Evolutionary conservation across 2,329 filamentous ascomycete genomes (phyloP), one percentile per base, ranked within the genome.

Genomic region (Magnaporthiopsis rhizophila): DNA sequence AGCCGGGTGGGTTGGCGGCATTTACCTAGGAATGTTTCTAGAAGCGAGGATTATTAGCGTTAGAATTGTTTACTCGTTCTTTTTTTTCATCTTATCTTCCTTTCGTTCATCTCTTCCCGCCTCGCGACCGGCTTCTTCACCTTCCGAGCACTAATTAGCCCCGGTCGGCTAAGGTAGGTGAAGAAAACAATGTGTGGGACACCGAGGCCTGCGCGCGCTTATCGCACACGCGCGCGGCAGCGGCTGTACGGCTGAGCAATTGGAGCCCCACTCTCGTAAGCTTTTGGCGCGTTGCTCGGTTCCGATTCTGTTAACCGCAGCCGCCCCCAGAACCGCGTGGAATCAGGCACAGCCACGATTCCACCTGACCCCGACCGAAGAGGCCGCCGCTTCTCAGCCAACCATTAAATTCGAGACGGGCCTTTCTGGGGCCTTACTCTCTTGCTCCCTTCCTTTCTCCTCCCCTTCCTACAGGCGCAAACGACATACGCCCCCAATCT

Each of bases 381-480:
- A 21, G 45, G 45, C 45, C 45, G 45, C 45, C 45, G n/a, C 6
- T 58, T 32, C 57, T 28, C 61, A 56, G 61, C 61, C 61, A 62
- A 62, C 61, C 61, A 62, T 45, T 53, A 45, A 62, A 56, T 62
- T 32, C 61, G n/a, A 45, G 38, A 15, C 28, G 32, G 50, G 18
- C 5, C 13, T 26, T 53, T 45, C 58, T 60, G 32, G 32, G 32
- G 32, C 34, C 34, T 45, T 15, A 45, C 38, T 13, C 21, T 53
- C 18, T 57, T n/a, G 50, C 21, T 32, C 53, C 11, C n/a, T 64
- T 32, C 26, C 36, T 45, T 32, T 60, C 30, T 24, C 13, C 26
- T 61, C 34, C 36, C 24, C 36, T 1, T 11, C 45, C 21, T 15
- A 45, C 38, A 45, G 58, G 58, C 58, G 58, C 56, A n/a, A 4